Conservation (phyloP, 805 yeast genomes). For the Scheffersomyces lignosus region DNA sequence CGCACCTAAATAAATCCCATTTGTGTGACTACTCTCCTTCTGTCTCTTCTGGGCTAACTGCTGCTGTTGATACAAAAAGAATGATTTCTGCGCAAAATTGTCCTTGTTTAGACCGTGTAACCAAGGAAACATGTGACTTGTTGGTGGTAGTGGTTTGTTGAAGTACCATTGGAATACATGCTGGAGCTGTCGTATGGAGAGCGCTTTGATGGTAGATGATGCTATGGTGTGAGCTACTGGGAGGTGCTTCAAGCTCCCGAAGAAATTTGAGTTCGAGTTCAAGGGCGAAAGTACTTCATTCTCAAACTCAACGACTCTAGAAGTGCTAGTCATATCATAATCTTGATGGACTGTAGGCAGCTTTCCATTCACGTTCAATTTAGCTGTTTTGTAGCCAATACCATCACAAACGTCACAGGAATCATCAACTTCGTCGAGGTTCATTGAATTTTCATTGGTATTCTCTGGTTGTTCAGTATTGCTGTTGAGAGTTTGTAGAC, state of each 20-base stretch:
- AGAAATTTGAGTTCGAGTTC: conserved; percentile 6
- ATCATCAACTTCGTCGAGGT: too few species aligned
- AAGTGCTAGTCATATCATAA: too few species aligned
- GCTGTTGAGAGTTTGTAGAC: conserved; percentile 33
- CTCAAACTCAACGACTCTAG: background rate
- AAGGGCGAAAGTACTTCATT: conserved; percentile 3
- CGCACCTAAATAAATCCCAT: too few species aligned
- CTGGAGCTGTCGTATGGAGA: conserved; percentile 10
- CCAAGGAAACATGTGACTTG: conserved; percentile 83
- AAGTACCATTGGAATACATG: conserved; percentile 39
- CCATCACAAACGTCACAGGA: conserved; percentile 37
- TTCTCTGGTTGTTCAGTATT: conserved; percentile 1
- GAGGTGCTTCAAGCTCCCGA: background rate
- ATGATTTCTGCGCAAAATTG: conserved; percentile 54
- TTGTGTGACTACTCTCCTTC: background rate
- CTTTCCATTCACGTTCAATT: conserved; percentile 21
- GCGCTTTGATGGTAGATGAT: conserved; percentile 18
- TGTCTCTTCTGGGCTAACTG: conserved; percentile 6
- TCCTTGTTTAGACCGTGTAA: conserved; percentile 71
- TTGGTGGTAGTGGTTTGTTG: conserved; percentile 52
- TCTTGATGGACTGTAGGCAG: too few species aligned
- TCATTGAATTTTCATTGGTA: conserved; percentile 1
- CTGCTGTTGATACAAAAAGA: conserved; percentile 35
- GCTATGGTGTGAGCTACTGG: conserved; percentile 4
- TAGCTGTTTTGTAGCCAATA: conserved; percentile 38